Base-by-base conservation (phyloP, 2,329 filamentous ascomycete genomes). In the Colletotrichum sp. region DNA sequence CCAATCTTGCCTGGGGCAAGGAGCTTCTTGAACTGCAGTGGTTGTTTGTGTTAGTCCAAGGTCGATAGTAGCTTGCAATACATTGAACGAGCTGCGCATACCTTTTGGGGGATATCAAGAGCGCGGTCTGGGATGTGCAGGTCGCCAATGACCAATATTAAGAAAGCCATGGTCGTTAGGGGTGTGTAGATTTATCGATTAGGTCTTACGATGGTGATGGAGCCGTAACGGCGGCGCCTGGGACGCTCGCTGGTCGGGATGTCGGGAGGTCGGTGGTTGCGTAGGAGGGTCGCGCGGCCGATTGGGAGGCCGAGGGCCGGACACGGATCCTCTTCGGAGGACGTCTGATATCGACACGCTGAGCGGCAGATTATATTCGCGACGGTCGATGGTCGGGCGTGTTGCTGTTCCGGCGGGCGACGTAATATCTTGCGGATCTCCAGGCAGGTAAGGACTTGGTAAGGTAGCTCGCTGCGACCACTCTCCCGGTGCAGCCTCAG, bases 91-190 rank as follows among this genome's bases (percentile, higher is more conserved):
- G 36, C 22, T 61, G 18, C 48, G 68, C 78, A 79, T 89, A 96
- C 95, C 93, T 98, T 98, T 85, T 94, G 90, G 75, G 96, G 96
- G 81, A 98, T 96, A 85, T 98, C 96, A 78, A 97, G 93, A 80
- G 95, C 96, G 84, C 96, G 91, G 86, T 98, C 96, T 81, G 96
- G 96, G 86, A 98, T 98, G 88, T 98, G 96, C 70, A 98, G 92
- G 88, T 98, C 96, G 84, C 95, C 95, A 80, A 98, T 95, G 83
- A 97, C 95, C 83, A 98, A 91, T 83, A 98, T 96, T 79, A 98
- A 90, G 86, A 96, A 95, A 78, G 95, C 95, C 88, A 96, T 95
- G 89, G 92, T 94, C 80, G 74, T 34, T 71, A 32, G 7, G 25
- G n/a, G 16, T 32, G 62, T n/a, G 56, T 52, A 22, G 12, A 16